Evolutionary conservation across 176 grass and related monocot genomes (phyloP), one percentile per base, ranked within the genome.

Genomic region (Tillandsia leiboldiana): DNA sequence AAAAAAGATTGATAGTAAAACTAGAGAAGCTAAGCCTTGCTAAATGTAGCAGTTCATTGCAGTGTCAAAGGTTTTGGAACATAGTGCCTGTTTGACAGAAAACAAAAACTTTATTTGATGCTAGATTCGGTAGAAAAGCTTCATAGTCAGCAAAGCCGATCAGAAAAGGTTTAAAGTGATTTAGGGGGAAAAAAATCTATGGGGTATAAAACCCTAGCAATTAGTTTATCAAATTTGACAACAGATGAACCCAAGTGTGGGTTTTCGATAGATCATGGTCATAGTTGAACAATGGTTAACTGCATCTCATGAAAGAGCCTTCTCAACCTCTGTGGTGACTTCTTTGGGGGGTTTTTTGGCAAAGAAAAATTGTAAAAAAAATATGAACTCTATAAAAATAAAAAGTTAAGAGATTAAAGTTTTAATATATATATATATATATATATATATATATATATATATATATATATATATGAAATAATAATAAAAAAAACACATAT

Each of bases 291-390:
- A 15, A 48, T n/a, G 71, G 71, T 56, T 67, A 33, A 1, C 1
- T 48, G 14, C 2, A 52, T 42, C 66, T 90, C 69, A 99, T 28
- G 84, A 87, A 42, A 99, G 89, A 64, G 75, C 71, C 79, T 88
- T 92, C 77, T 93, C 79, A 66, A 93, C 84, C 74, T 93, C 86
- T 8, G 26, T 12, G 23, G 80, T 88, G 29, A 99, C 89, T 65
- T 93, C 89, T 75, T 80, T 88, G 2, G 89, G 89, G 33, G 89
- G 72, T 68, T 93, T 99, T n/a, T n/a, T n/a, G n/a, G n/a, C n/a
- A n/a, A n/a, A n/a, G n/a, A n/a, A n/a, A n/a, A n/a, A n/a, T n/a
- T n/a, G n/a, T n/a, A n/a, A n/a, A n/a, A n/a, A n/a, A n/a, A n/a
- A n/a, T n/a, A n/a, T n/a, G n/a, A n/a, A n/a, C n/a, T n/a, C n/a